phyloP scores from a whole-genome alignment of 306 rosid species.

The Fragaria nilgerrensis region DNA sequence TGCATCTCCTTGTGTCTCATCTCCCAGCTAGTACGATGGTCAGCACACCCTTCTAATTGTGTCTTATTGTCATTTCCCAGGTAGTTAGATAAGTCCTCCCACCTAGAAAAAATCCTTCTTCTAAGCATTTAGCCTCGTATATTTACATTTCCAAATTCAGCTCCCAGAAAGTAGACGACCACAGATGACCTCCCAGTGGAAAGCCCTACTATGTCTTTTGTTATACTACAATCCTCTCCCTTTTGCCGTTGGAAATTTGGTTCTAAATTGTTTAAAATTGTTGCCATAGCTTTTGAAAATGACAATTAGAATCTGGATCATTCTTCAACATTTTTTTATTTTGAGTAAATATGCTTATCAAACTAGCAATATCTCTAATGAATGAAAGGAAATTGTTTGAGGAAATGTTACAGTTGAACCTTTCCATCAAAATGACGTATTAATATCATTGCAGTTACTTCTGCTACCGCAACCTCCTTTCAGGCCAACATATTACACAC shows the following conservation, averaged over 20 bases:
- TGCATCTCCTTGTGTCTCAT: background rate
- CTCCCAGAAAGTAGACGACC: background rate
- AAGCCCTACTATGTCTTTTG: background rate
- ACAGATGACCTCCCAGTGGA: background rate
- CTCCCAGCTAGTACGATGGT: background rate
- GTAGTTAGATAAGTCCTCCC: background rate
- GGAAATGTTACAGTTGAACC: background rate
- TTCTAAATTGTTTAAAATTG: background rate
- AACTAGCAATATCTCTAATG: background rate
- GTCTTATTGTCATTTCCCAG: background rate
- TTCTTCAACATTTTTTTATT: background rate
- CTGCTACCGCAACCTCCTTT: conserved; percentile 96
- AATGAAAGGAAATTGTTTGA: background rate
- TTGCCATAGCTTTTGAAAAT: background rate
- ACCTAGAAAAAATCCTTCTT: background rate
- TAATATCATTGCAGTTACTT: conserved; percentile 61
- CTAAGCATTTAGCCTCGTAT: background rate
- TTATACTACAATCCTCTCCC: background rate
- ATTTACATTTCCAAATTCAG: background rate
- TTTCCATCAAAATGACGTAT: background rate
- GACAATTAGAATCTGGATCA: background rate
- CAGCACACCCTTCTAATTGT: background rate
- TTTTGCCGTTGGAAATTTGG: background rate
- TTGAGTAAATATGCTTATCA: background rate
- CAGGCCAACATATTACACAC: conserved; percentile 83